Base-by-base conservation (phyloP, 208 protist species). In the Phytomonas serpens region DNA sequence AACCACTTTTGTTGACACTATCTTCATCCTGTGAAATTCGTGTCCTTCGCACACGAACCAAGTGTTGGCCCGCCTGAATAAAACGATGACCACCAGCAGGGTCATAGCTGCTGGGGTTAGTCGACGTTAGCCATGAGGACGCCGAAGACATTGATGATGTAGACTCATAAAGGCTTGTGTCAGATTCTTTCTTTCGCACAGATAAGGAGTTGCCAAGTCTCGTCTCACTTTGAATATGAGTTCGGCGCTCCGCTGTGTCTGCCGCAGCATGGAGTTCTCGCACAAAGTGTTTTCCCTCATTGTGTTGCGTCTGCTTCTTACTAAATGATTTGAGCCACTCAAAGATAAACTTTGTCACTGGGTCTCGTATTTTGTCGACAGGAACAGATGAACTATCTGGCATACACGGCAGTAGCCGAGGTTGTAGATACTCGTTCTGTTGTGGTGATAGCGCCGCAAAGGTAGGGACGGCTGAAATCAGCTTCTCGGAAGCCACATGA, bases 321-420 rank as follows among this genome's bases (percentile, higher is more conserved):
- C 74, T 68, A 71, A 80, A 87, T 30, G 80, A 75, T 42, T 80
- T 75, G 61, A 91, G 79, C 86, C 86, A 91, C 67, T 91, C 83
- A 72, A 91, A 80, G 16, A 91, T 88, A 72, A 91, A 88, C 29
- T 73, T 47, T 33, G 83, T 91, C 61, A 87, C 77, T 19, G 83
- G 82, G 73, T 91, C 86, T 30, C 81, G 76, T 61, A 85, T 71
- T 11, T 30, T 14, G 34, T 10, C 33, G n/a, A n/a, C 19, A 0
- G 33, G 33, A 10, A 52, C 37, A 27, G 33, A 51, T 27, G 69
- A 66, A 32, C 36, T 27, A 32, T 37, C 64, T 42, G 29, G 30
- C 33, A 1, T 19, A 13, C 36, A 47, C 27, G 19, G 1, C 47
- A 4, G 47, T 57, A 1, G 23, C 11, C 1, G 0, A 0, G 47